phyloP scores from a whole-genome alignment of 495 filamentous ascomycete species.

The Penicillium silybi region DNA sequence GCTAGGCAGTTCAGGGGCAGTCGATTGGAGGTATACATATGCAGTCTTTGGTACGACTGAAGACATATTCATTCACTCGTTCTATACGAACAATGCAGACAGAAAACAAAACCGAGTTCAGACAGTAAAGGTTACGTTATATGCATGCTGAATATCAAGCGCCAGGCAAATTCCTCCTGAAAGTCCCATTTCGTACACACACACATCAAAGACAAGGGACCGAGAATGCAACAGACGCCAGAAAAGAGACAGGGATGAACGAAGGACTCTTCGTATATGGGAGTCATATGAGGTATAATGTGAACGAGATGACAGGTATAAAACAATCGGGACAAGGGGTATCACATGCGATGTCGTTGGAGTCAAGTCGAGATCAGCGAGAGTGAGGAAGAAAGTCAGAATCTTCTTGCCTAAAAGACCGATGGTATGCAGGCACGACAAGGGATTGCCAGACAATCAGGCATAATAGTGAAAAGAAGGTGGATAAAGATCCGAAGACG shows the following conservation, averaged over 20 bases:
- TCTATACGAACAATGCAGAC: not conserved
- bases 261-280: not conserved
- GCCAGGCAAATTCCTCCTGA: not conserved
- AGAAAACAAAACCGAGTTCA: not conserved
- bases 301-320: not conserved
- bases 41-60: too few relatives aligned
- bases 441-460: not conserved
- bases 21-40: too few relatives aligned
- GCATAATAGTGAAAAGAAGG: not conserved
- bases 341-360: slow-evolving; percentile 31
- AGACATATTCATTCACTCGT: too few relatives aligned
- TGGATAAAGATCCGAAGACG: not conserved
- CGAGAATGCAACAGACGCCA: not conserved
- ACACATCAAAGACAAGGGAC: not conserved
- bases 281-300: not conserved
- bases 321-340: slow-evolving; percentile 14
- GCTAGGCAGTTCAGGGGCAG: too few relatives aligned
- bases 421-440: not conserved
- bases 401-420: not conserved
- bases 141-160: not conserved
- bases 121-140: not conserved
- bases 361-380: slow-evolving; percentile 25
- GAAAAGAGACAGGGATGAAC: too few relatives aligned
- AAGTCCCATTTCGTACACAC: slow-evolving; percentile 3
- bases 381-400: slow-evolving; percentile 2